These are phyloP conservation scores for Plectosphaerella plurivora DNA, from an alignment of 2,329 filamentous ascomycete genomes.

Conservation along the genomic window DNA sequence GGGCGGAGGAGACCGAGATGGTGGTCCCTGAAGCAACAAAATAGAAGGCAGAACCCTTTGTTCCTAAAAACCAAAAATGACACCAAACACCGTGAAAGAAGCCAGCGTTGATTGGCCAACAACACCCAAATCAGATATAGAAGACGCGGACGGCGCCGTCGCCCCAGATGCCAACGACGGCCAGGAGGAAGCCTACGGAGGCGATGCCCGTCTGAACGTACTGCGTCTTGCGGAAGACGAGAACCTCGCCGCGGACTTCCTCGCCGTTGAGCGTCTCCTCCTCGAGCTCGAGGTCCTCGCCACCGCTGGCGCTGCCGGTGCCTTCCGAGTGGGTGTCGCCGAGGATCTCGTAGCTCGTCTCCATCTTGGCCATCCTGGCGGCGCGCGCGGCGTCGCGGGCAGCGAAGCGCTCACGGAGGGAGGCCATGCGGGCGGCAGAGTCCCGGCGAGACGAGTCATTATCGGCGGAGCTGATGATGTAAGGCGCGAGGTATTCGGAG, in stretches of 20 bases:
- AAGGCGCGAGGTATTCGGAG: constrained; percentile 43
- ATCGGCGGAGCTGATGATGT: constrained; percentile 26
- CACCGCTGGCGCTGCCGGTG: constrained; percentile 36
- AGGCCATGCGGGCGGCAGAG: constrained; percentile 15
- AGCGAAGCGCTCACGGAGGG: constrained; percentile 19
- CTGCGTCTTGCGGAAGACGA: constrained; percentile 50
- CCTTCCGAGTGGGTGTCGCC: constrained; percentile 46
- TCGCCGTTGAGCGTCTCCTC: constrained; percentile 53
- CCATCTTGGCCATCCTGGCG: constrained; percentile 44
- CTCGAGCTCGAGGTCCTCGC: constrained; percentile 42
- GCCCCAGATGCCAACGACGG: constrained; percentile 63
- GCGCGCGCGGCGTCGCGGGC: constrained; percentile 19
- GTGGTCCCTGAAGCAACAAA: not conserved
- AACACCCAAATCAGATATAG: constrained; percentile 2
- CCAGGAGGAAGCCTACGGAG: constrained; percentile 54
- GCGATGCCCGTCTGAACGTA: constrained; percentile 49
- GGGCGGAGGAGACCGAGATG: too few species aligned
- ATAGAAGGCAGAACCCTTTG: not conserved
- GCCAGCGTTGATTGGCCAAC: not conserved
- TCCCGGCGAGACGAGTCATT: constrained; percentile 18
- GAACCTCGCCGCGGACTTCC: constrained; percentile 53
- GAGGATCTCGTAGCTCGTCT: constrained; percentile 69
- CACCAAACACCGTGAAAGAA: constrained; percentile 1
- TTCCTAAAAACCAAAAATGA: not conserved
- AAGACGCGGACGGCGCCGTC: constrained; percentile 40